phyloP scores from a whole-genome alignment of 805 yeast species.

The Wickerhamiella parazyma region DNA sequence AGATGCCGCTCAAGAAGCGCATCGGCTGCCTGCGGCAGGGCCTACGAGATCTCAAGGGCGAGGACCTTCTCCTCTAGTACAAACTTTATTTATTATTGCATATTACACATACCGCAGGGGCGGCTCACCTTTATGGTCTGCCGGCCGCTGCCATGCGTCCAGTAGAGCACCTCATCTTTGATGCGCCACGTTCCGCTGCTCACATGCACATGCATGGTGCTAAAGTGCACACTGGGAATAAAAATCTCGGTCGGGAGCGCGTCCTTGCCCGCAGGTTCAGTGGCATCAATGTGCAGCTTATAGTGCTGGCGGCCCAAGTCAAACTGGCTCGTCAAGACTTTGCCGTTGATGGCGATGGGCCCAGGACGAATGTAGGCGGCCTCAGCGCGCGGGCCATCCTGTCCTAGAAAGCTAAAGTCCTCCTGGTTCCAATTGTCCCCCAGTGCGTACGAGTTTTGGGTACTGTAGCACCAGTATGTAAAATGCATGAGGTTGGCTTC shows the following conservation, averaged over 20 bases:
- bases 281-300: constrained; percentile 11
- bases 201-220: constrained; percentile 29
- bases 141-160: constrained; percentile 47
- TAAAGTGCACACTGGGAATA: constrained; percentile 54
- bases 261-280: constrained; percentile 3
- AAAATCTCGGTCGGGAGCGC: constrained; percentile 37
- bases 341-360: constrained; percentile 31
- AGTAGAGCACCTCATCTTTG: constrained; percentile 43
- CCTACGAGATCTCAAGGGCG: not conserved
- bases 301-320: constrained; percentile 14
- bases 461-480: constrained; percentile 74
- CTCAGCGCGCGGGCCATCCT: constrained; percentile 50
- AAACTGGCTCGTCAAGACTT: constrained; percentile 13
- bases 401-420: constrained; percentile 68
- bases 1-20: not conserved
- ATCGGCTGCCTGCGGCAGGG: not conserved
- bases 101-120: constrained; percentile 11
- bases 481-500: constrained; percentile 60
- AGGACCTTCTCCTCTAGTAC: not conserved
- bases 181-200: constrained; percentile 46
- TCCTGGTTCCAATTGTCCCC: constrained; percentile 91
- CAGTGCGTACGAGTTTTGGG: constrained; percentile 57
- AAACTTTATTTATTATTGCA: constrained; percentile 4
- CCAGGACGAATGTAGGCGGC: constrained; percentile 62
- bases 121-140: constrained; percentile 19